Percentiles rank a stretch among this genome's conserved stretches.
These are phyloP conservation scores for Delonix regia DNA, from an alignment of 306 rosid genomes.

Conservation along the genomic window DNA sequence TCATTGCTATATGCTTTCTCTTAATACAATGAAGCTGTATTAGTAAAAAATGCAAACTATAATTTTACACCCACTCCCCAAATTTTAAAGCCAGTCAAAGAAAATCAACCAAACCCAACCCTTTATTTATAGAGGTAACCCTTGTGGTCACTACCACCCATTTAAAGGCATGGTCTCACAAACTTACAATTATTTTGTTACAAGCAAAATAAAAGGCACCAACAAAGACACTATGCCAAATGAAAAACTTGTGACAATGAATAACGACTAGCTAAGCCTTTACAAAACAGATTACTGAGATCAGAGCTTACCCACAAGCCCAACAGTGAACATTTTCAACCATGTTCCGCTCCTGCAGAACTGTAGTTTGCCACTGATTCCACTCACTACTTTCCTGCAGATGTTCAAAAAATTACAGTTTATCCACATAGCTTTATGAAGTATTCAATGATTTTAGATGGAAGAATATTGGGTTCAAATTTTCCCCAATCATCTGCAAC, in stretches of 20 bases:
- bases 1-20: neutral
- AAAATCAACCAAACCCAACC: constrained; percentile 24
- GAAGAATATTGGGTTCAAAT: neutral
- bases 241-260: neutral
- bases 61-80: constrained; percentile 22
- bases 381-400: constrained; percentile 79
- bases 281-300: constrained; percentile 18
- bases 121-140: neutral
- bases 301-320: constrained; percentile 91
- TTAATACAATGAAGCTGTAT: neutral
- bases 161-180: neutral
- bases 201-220: constrained; percentile 10
- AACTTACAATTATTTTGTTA: neutral
- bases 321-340: constrained; percentile 91
- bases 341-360: constrained; percentile 79
- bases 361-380: constrained; percentile 89
- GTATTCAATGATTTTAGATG: constrained; percentile 4
- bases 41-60: neutral
- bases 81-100: constrained; percentile 9
- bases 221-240: neutral
- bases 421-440: neutral
- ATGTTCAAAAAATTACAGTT: constrained; percentile 21
- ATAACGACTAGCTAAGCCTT: constrained; percentile 13
- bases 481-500: neutral
- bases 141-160: neutral